A percentile compares a stretch with the other conserved stretches of the same genome.
Evolutionary conservation across 2,329 filamentous ascomycete genomes (phyloP).

Genomic region (Stagonosporopsis cucurbitacearum): DNA sequence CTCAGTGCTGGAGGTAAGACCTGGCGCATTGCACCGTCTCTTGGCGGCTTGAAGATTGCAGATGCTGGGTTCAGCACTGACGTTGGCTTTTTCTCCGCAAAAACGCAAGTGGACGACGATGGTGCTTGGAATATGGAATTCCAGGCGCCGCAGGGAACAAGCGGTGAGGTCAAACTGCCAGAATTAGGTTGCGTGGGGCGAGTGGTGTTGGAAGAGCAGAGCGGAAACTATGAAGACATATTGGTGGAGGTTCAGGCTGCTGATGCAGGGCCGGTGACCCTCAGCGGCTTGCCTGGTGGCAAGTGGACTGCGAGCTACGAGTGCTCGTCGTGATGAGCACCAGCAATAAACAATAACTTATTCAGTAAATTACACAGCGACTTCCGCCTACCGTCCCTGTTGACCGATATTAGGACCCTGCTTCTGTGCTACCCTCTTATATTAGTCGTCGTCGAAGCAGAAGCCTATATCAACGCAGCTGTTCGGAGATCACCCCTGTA

Average conservation of each 20-base stretch:
- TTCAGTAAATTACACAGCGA: not conserved
- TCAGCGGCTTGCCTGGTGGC: conserved; percentile 30
- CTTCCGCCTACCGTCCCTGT: not conserved
- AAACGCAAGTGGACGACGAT: conserved; percentile 26
- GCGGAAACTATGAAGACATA: conserved; percentile 25
- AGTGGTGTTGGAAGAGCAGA: conserved; percentile 26
- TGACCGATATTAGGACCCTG: too few species aligned
- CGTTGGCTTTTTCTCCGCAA: conserved; percentile 48
- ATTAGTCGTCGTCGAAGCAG: too few species aligned
- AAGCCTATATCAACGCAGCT: too few species aligned
- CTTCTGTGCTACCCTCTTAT: too few species aligned
- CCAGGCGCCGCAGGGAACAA: conserved; percentile 40
- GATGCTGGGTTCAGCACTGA: conserved; percentile 50
- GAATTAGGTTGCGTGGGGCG: conserved; percentile 27
- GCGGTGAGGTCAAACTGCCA: conserved; percentile 38
- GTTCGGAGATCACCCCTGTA: too few species aligned
- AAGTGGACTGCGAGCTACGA: conserved; percentile 26
- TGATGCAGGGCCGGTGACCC: conserved; percentile 16
- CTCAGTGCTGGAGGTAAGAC: conserved; percentile 45
- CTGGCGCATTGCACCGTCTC: conserved; percentile 48
- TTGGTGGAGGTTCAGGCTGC: conserved; percentile 23
- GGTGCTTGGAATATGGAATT: conserved; percentile 33
- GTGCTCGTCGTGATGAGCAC: not conserved
- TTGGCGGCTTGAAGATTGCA: conserved; percentile 45
- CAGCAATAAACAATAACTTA: too few species aligned